Base-by-base conservation (phyloP, 495 filamentous ascomycete genomes). In the Lentithecium fluviatile region DNA sequence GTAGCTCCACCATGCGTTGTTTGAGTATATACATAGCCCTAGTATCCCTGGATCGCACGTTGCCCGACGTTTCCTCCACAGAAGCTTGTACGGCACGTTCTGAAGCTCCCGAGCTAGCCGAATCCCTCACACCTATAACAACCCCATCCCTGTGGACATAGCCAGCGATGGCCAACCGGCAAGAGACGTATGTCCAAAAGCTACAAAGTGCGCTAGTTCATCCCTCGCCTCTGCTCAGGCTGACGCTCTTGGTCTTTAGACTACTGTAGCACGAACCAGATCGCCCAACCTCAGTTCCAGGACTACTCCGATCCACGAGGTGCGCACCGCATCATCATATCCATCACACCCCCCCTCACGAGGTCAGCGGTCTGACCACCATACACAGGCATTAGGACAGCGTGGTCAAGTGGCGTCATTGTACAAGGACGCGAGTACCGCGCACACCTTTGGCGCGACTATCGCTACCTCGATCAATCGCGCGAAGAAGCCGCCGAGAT, bases 221-320 rank as follows among this genome's bases (percentile, higher is more conserved):
- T 15, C 6, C 51, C 34, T 20, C 25, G 12, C 13, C 53, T 50
- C 21, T 12, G 13, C 45, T 43, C 36, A n/a, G n/a, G 7, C 26
- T 20, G 32, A 34, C 20, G 20, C 2, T 2, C 2, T 6, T 20
- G 7, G 19, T n/a, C 34, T 26, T 46, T 23, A 64, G 61, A 48
- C 23, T 64, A 40, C 23, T 64, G 61, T 21, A 32, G 15, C 21
- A 15, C 23, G n/a, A 64, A 64, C 24, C 24, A 25, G 10, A 58
- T 64, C 24, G 61, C 57, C 15, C 49, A 53, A 24, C 60, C 60
- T 1, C 61, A 55, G 43, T 64, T 32, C 32, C 61, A 58, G 34
- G 61, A 64, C 42, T 64, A 58, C 42, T 64, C 61, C 15, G 61
- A 64, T 21, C 61, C 61, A 40, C 54, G 61, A 52, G 61, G 61